Evolutionary conservation across 805 yeast genomes (phyloP).

Genomic region (Metschnikowia amazonensis): DNA sequence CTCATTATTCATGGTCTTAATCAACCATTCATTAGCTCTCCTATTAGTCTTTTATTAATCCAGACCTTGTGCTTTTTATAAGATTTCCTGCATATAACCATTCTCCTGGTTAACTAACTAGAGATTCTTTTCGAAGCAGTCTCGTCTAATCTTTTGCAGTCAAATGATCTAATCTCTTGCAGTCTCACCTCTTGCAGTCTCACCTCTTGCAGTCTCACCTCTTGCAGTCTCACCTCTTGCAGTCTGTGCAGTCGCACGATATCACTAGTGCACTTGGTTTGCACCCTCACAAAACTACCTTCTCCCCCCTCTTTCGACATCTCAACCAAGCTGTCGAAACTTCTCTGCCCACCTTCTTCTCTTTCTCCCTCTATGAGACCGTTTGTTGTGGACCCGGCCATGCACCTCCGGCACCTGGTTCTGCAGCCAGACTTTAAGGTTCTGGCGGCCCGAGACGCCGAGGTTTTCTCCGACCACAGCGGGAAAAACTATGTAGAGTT

Average conservation of each 20-base stretch:
- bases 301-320: neutral
- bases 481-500: slow-evolving; percentile 3
- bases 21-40: no score
- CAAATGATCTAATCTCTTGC: no score
- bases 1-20: no score
- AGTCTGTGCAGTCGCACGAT: no score
- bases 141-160: no score
- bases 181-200: no score
- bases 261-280: neutral
- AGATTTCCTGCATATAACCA: no score
- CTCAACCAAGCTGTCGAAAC: neutral
- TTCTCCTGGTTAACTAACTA: no score
- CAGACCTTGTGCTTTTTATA: no score
- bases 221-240: slow-evolving; percentile 1
- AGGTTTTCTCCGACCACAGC: neutral
- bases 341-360: neutral
- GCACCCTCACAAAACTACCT: slow-evolving; percentile 1
- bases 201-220: no score
- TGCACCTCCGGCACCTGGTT: slow-evolving; percentile 5
- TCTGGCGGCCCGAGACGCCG: neutral
- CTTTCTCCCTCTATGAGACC: neutral
- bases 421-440: slow-evolving; percentile 6
- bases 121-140: no score
- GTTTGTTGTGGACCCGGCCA: neutral
- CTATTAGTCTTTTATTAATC: no score